Conservation (phyloP, 306 rosid genomes). For the Malus sylvestris region DNA sequence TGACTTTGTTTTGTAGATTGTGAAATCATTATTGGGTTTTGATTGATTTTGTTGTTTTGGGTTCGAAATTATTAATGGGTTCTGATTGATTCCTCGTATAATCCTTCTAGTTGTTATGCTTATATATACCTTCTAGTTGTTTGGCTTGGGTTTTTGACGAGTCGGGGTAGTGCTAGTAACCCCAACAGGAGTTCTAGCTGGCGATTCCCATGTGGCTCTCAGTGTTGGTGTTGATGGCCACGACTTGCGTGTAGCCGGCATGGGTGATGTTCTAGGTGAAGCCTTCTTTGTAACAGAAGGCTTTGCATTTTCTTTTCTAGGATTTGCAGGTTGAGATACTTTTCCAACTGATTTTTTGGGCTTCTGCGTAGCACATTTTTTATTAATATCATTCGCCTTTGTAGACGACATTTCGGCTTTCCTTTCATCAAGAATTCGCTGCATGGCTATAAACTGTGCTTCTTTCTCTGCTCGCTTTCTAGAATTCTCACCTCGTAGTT, state of each 20-base stretch:
- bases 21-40: no score
- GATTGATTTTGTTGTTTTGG: no score
- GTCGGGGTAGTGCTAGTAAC: constrained; percentile 49
- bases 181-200: constrained; percentile 45
- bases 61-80: no score
- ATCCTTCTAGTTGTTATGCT: no score
- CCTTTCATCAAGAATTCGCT: constrained; percentile 55
- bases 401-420: constrained; percentile 61
- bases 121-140: constrained; percentile 2
- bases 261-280: constrained; percentile 44
- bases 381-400: constrained; percentile 38
- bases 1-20: no score
- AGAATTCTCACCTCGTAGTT: no score
- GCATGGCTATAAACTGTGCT: constrained; percentile 57
- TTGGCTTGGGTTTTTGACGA: constrained; percentile 41
- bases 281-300: constrained; percentile 30
- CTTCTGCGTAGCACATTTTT: constrained; percentile 33
- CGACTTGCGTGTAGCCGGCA: constrained; percentile 78
- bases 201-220: constrained; percentile 47
- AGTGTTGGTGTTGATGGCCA: constrained; percentile 81
- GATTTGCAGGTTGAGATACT: constrained; percentile 42
- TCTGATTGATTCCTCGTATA: no score
- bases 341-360: constrained; percentile 46
- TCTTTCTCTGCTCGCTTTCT: constrained; percentile 23
- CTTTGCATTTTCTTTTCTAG: constrained; percentile 49